phyloP scores from a whole-genome alignment of 441 rosid genomes.

The Cnidoscolus chayamansa region DNA sequence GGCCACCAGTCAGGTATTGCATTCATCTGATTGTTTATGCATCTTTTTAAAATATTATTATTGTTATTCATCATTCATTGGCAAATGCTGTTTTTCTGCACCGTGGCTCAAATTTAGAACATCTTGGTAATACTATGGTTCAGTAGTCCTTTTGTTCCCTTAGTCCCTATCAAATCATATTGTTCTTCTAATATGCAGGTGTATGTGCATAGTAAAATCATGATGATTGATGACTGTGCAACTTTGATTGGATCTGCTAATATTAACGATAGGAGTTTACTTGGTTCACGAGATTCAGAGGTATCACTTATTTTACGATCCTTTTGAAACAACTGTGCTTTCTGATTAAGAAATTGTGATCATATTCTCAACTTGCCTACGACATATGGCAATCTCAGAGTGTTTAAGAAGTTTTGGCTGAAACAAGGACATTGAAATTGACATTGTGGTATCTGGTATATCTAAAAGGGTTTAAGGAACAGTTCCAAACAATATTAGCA shows the following conservation, averaged over 20 bases:
- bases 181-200: slow-evolving; percentile 43
- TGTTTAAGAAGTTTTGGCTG: too few species aligned
- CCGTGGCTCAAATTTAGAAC: too few species aligned
- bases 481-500: neutral
- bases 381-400: too few species aligned
- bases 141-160: neutral
- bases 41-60: neutral
- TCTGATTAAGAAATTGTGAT: neutral
- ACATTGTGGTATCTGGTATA: neutral
- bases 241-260: slow-evolving; percentile 92
- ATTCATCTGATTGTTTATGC: neutral
- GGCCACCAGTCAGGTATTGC: slow-evolving; percentile 87
- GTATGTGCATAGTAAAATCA: slow-evolving; percentile 94
- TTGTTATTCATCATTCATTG: too few species aligned
- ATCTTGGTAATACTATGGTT: slow-evolving; percentile 11
- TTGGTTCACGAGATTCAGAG: slow-evolving; percentile 99
- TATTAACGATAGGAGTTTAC: slow-evolving; percentile 94
- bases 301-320: slow-evolving; percentile 34
- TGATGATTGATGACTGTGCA: slow-evolving; percentile 79
- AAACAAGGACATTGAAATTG: neutral
- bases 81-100: too few species aligned
- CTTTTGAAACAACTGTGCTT: neutral
- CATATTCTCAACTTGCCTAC: neutral
- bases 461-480: neutral
- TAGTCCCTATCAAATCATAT: neutral